A percentile compares a stretch with the other conserved stretches of the same genome.
phyloP scores from a whole-genome alignment of 2,329 filamentous ascomycete species.

The Clonostachys solani region DNA sequence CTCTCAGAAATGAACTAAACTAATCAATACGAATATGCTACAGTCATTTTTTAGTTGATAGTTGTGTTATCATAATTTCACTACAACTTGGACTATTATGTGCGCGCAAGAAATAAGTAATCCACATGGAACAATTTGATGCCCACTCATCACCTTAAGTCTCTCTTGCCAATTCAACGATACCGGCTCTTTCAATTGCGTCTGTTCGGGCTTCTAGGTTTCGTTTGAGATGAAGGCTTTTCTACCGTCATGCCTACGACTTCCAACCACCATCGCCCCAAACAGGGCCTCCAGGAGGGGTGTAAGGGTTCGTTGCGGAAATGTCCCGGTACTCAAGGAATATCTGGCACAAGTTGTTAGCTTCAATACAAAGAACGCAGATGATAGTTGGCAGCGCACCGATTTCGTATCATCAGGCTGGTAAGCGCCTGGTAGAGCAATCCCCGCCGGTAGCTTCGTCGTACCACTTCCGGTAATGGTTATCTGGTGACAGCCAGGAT shows the following conservation, averaged over 20 bases:
- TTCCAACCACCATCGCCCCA: constrained; percentile 10
- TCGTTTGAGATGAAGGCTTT: too few species aligned
- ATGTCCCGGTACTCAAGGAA: constrained; percentile 16
- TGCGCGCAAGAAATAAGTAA: too few species aligned
- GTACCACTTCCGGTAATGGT: constrained; percentile 30
- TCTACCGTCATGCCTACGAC: background rate
- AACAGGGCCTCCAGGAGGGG: constrained; percentile 13
- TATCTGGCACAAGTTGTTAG: constrained; percentile 5
- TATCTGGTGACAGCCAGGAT: constrained; percentile 42
- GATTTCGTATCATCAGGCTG: constrained; percentile 12
- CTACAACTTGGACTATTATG: too few species aligned
- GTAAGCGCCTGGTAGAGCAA: constrained; percentile 14
- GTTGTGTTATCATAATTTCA: too few species aligned
- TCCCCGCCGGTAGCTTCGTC: constrained; percentile 17
- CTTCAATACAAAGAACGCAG: background rate
- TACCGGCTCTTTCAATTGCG: too few species aligned
- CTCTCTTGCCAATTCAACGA: too few species aligned
- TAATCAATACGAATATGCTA: too few species aligned
- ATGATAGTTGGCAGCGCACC: background rate
- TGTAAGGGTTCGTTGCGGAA: constrained; percentile 9
- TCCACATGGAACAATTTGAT: too few species aligned
- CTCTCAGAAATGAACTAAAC: too few species aligned
- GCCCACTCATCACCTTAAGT: too few species aligned
- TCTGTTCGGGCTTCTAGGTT: too few species aligned
- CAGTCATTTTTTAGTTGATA: too few species aligned